Evolutionary conservation across 352 stramenopile species (phyloP).

Genomic region (Globisporangium rhizosaccharum): DNA sequence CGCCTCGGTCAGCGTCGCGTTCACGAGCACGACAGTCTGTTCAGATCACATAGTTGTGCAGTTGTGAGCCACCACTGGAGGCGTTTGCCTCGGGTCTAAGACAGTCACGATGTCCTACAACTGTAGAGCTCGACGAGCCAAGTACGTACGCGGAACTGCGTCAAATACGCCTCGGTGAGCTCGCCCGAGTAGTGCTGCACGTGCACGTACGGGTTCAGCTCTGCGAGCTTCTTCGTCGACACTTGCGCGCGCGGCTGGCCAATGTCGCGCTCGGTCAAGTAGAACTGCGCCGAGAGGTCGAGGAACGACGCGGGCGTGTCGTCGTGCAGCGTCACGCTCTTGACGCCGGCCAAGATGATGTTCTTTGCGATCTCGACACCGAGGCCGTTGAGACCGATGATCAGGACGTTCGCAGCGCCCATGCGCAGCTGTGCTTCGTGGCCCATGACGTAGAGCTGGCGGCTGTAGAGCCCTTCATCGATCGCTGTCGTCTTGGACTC

Average conservation of each 20-base stretch:
- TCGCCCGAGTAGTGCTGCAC: constrained; percentile 60
- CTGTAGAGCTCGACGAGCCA: neutral
- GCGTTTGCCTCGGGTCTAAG: no score
- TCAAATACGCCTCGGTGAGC: constrained; percentile 68
- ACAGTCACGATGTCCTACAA: neutral
- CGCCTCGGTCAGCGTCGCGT: constrained; percentile 63
- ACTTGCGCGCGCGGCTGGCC: constrained; percentile 80
- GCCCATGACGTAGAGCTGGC: constrained; percentile 99
- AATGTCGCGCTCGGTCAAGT: constrained; percentile 88
- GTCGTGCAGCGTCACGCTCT: constrained; percentile 95
- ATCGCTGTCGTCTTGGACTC: constrained; percentile 38
- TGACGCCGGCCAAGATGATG: constrained; percentile 95
- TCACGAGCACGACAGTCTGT: constrained; percentile 83
- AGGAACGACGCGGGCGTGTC: constrained; percentile 70
- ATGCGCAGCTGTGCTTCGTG: constrained; percentile 98
- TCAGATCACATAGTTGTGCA: neutral
- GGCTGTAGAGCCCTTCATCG: constrained; percentile 86
- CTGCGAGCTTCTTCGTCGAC: constrained; percentile 87
- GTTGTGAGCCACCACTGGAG: neutral
- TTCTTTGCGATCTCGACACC: constrained; percentile 99
- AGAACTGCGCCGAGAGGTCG: constrained; percentile 96
- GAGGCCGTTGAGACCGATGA: constrained; percentile 93
- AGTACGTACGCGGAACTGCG: constrained; percentile 59
- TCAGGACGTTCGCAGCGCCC: constrained; percentile 92
- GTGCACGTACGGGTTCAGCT: constrained; percentile 97